Evolutionary conservation across 495 filamentous ascomycete species (phyloP).

Genomic region (Corynascus novoguineensis): DNA sequence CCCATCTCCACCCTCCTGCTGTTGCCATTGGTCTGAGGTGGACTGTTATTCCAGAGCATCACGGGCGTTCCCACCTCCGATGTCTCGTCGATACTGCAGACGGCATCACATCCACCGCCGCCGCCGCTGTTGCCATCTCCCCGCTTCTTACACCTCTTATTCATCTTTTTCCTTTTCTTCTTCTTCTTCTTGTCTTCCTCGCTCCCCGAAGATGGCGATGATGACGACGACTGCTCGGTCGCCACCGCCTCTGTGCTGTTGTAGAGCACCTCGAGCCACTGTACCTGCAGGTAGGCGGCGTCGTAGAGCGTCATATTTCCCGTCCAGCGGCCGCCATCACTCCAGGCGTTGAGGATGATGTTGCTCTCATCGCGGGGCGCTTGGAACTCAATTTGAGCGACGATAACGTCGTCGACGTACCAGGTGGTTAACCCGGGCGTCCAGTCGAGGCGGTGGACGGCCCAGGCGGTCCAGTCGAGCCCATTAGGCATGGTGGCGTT

Average conservation of each 20-base stretch:
- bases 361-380: conserved; percentile 55
- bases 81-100: conserved; percentile 49
- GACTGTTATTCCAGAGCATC: conserved; percentile 38
- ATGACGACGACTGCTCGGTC: no score
- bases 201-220: no score
- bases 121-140: not conserved
- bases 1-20: not conserved
- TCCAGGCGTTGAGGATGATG: conserved; percentile 70
- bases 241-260: conserved; percentile 43
- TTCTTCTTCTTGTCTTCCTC: no score
- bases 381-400: conserved; percentile 56
- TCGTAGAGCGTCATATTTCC: conserved; percentile 60
- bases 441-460: conserved; percentile 72
- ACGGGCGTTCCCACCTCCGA: conserved; percentile 38
- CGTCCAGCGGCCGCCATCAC: conserved; percentile 66
- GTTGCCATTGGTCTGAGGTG: conserved; percentile 20
- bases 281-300: conserved; percentile 60
- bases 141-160: no score
- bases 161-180: not conserved
- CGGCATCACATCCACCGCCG: conserved; percentile 28
- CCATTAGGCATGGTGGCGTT: conserved; percentile 43
- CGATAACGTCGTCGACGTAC: conserved; percentile 57
- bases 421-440: conserved; percentile 53
- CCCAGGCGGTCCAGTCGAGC: conserved; percentile 59
- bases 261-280: conserved; percentile 70